Evolutionary conservation across 225 moss, liverwort and hornwort species (phyloP), one percentile per base, ranked within the genome.

Genomic region (Asterella californica): DNA sequence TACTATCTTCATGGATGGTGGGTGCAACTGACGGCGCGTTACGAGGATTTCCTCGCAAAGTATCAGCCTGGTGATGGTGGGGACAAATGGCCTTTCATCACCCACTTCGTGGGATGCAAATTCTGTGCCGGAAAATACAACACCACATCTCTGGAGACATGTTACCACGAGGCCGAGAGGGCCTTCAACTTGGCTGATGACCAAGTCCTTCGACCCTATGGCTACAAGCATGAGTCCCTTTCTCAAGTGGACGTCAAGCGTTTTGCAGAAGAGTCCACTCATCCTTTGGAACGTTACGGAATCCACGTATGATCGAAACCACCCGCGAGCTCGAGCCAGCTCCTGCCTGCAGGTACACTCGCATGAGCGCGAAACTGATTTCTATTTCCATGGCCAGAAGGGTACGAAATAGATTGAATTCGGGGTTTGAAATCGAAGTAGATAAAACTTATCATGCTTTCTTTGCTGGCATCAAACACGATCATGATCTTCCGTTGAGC

Each of bases 31-130:
- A 82, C 87, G 60, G 61, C 25, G 3, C 45, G n/a, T n/a, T 74
- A 45, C 45, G 80, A 80, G 36, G 63, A 73, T 19, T 42, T 72
- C 25, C 10, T 30, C 6, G 22, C 47, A 17, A 64, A 80, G 21
- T 46, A 42, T 18, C 70, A 74, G 64, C 72, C 62, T 3, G 74
- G 80, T 11, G 87, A 85, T 80, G 90, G 87, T 25, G 48, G 80
- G 38, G 78, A 85, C 0, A 85, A 89, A 81, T 91, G 92, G 92
- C 92, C 91, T 10, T 83, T 90, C 25, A 81, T 91, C 27, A 82
- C 85, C 22, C 92, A 92, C 80, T 91, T 90, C 85, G 87, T 84
- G 0, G 91, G 91, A 30, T 92, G 92, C 73, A 88, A 92, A 60
- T 85, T 89, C 76, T 91, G 92, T 24, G 73, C 79, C 29, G 90